Percentiles rank a stretch among this genome's conserved stretches.
These are phyloP conservation scores for Rhizoclosmatium globosum DNA, from an alignment of 192 early-diverging fungal genomes.

Conservation along the genomic window DNA sequence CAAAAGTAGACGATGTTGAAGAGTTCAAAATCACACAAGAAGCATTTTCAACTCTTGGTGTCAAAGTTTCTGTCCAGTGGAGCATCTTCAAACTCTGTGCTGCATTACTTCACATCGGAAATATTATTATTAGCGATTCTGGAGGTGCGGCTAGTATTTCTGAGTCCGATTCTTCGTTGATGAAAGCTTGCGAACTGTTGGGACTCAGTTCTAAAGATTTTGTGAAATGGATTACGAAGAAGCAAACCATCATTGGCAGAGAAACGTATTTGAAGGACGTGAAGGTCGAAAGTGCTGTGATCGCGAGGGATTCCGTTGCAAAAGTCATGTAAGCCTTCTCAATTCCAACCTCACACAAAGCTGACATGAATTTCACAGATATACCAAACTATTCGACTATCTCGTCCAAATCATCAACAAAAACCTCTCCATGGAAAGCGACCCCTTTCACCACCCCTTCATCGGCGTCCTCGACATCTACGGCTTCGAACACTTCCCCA, in stretches of 20 bases:
- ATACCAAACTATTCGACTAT: conserved; percentile 90
- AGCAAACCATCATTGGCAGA: conserved; percentile 69
- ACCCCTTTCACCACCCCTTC: conserved; percentile 67
- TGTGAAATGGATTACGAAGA: conserved; percentile 83
- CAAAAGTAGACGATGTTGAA: conserved; percentile 81
- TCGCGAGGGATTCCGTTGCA: conserved; percentile 85
- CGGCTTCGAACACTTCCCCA: conserved; percentile 75
- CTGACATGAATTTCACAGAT: conserved; percentile 61
- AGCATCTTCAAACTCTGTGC: conserved; percentile 39
- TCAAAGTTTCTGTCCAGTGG: conserved; percentile 76
- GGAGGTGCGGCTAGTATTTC: conserved; percentile 52
- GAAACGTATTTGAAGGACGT: conserved; percentile 73
- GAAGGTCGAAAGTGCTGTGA: conserved; percentile 66
- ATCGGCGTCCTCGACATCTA: conserved; percentile 97
- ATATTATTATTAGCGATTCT: conserved; percentile 75
- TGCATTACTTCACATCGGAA: conserved; percentile 38
- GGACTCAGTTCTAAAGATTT: conserved; percentile 24
- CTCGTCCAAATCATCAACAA: conserved; percentile 81
- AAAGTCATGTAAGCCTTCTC: conserved; percentile 85
- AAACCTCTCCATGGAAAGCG: conserved; percentile 75
- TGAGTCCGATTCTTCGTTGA: conserved; percentile 25
- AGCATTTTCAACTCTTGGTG: conserved; percentile 80
- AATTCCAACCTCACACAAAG: not conserved
- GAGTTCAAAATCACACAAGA: conserved; percentile 84
- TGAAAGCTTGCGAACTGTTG: conserved; percentile 18